Evolutionary conservation across 176 grass and related monocot species (phyloP).

Genomic region (Saccharum spontaneum): DNA sequence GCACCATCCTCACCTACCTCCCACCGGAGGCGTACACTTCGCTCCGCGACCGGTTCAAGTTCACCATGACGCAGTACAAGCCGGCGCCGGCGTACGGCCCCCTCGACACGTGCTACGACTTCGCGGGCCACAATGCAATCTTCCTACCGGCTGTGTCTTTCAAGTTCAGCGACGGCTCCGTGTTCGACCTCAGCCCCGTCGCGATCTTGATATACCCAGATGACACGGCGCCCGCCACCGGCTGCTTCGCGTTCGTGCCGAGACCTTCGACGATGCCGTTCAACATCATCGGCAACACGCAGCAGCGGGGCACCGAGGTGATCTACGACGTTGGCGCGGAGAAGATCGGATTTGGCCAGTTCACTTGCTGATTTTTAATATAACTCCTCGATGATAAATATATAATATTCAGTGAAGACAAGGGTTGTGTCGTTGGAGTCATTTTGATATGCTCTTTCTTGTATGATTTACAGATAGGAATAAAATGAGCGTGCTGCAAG

Average conservation of each 20-base stretch:
- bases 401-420: too few relatives aligned
- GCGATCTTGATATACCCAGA: constrained; percentile 43
- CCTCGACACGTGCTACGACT: constrained; percentile 79
- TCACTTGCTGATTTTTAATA: constrained; percentile 26
- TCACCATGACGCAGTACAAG: constrained; percentile 54
- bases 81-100: constrained; percentile 27
- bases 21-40: constrained; percentile 47
- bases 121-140: constrained; percentile 26
- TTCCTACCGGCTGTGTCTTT: constrained; percentile 41
- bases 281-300: constrained; percentile 60
- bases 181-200: constrained; percentile 39
- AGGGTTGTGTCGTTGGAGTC: too few relatives aligned
- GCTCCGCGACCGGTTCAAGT: constrained; percentile 47
- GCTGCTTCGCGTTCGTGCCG: constrained; percentile 58
- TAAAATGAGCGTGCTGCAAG: too few relatives aligned
- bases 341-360: constrained; percentile 57
- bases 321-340: constrained; percentile 53
- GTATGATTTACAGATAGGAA: too few relatives aligned
- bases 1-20: constrained; percentile 61
- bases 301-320: constrained; percentile 54
- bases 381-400: background rate
- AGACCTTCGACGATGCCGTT: background rate
- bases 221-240: background rate
- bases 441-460: background rate
- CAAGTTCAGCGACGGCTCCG: constrained; percentile 47